Evolutionary conservation across 2,329 filamentous ascomycete genomes (phyloP), one percentile per base, ranked within the genome.

Genomic region (Microsporum audouinii): DNA sequence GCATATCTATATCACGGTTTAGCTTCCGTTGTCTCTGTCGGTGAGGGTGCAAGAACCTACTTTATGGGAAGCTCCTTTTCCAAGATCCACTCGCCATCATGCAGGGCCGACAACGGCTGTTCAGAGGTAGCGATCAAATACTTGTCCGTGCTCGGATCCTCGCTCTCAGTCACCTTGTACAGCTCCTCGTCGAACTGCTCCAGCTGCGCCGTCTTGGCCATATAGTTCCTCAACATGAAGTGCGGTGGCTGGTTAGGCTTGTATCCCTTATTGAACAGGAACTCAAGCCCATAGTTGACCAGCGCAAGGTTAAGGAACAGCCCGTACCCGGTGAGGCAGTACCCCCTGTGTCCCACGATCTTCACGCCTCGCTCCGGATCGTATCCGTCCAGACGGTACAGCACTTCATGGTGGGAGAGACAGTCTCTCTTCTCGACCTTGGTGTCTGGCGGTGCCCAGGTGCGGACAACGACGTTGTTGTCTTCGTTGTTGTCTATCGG

Each of bases 101-200:
- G 94, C 70, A 94, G 85, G 27, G 90, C 91, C 31, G 90, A 96
- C 71, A 99, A 86, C 23, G 94, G 94, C 75, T 99, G 94, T 75
- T 99, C 94, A 33, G 88, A 94, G 62, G 91, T 96, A 12, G 89
- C 89, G 70, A 88, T 88, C 41, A 85, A 75, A 70, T 85, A 86
- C 78, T 96, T 96, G 77, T 97, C 94, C 58, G 88, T 89, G 68
- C 89, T 84, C 65, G 89, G 85, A 68, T 95, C 90, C 62, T 89
- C 88, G 72, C 88, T 88, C 66, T 92, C 85, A 29, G 81, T 81
- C 60, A 99, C 92, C 78, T 97, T 97, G 82, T 99, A 99, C 58
- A 99, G 80, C 75, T 97, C 92, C 74, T 97, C 94, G 71, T 99
- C 94, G 70, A 99, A 99, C 70, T 96, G 89, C 67, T 94, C 91